phyloP scores from a whole-genome alignment of 768 basidiomycete species.

The Termitomyces sp. region DNA sequence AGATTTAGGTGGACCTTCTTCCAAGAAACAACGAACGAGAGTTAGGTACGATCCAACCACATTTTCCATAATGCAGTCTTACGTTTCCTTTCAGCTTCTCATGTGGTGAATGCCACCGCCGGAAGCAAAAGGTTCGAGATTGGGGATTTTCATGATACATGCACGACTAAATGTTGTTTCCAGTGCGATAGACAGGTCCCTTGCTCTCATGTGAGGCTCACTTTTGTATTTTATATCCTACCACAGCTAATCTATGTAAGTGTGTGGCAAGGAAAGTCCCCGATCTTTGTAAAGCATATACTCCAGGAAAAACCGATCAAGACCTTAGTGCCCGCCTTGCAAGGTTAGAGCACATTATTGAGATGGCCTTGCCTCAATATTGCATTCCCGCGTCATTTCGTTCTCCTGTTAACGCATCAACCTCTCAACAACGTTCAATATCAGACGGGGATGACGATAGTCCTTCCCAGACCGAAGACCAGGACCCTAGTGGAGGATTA shows the following conservation, averaged over 20 bases:
- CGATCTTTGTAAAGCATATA: slow-evolving; percentile 83
- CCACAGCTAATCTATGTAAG: slow-evolving; percentile 28
- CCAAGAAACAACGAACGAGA: slow-evolving; percentile 69
- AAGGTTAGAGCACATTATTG: slow-evolving; percentile 77
- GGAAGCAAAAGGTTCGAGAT: slow-evolving; percentile 72
- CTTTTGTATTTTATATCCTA: slow-evolving; percentile 4
- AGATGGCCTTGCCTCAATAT: slow-evolving; percentile 73
- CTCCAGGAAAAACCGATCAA: slow-evolving; percentile 81
- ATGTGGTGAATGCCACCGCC: slow-evolving; percentile 82
- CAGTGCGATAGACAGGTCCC: slow-evolving; percentile 85
- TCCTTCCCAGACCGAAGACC: slow-evolving; percentile 70
- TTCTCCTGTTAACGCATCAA: slow-evolving; percentile 20
- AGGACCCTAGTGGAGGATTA: slow-evolving; percentile 68
- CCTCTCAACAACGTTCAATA: slow-evolving; percentile 38
- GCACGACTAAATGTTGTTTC: slow-evolving; percentile 9
- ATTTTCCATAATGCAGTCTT: not conserved
- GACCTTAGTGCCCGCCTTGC: slow-evolving; percentile 70
- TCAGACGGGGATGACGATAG: slow-evolving; percentile 61
- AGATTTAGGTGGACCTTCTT: slow-evolving; percentile 29
- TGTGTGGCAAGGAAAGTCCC: slow-evolving; percentile 84
- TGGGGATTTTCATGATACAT: slow-evolving; percentile 1
- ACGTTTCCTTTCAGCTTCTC: slow-evolving; percentile 52
- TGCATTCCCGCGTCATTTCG: slow-evolving; percentile 37
- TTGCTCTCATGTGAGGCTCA: slow-evolving; percentile 66
- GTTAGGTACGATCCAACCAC: slow-evolving; percentile 50